phyloP scores from a whole-genome alignment of 768 basidiomycete genomes.

The Boletellus emodensis region DNA sequence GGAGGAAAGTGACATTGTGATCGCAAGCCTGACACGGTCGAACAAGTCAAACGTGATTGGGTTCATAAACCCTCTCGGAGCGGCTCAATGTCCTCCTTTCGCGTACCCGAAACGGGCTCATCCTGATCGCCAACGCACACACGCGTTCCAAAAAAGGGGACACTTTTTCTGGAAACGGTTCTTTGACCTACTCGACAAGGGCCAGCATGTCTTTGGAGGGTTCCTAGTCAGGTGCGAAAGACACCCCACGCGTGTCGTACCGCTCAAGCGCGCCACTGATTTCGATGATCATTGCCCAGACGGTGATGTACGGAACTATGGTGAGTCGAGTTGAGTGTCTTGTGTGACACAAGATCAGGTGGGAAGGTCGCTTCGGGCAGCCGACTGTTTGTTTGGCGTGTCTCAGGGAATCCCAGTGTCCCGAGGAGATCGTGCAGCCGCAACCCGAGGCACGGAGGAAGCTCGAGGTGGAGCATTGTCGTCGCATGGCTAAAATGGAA shows the following conservation, averaged over 20 bases:
- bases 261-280: constrained; percentile 41
- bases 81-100: constrained; percentile 69
- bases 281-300: constrained; percentile 55
- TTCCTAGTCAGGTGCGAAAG: constrained; percentile 56
- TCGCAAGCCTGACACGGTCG: constrained; percentile 57
- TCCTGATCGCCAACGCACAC: constrained; percentile 62
- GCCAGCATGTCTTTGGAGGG: constrained; percentile 20
- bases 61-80: constrained; percentile 66
- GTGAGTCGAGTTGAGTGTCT: constrained; percentile 38
- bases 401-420: no score
- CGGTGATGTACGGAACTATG: constrained; percentile 57
- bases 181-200: constrained; percentile 11
- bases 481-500: no score
- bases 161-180: constrained; percentile 12
- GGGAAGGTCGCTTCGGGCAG: constrained; percentile 39
- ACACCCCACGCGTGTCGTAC: constrained; percentile 40
- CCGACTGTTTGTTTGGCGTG: constrained; percentile 16
- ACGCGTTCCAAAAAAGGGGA: constrained; percentile 33
- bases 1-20: constrained; percentile 67
- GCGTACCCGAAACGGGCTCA: constrained; percentile 58
- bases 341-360: constrained; percentile 38
- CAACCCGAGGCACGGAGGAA: no score
- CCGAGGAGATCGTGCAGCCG: no score
- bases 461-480: no score
- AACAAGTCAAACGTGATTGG: constrained; percentile 56